Percentiles rank a stretch among this genome's conserved stretches.
Conservation (phyloP, 495 filamentous ascomycete species). For the Trichocladium antarcticum region DNA sequence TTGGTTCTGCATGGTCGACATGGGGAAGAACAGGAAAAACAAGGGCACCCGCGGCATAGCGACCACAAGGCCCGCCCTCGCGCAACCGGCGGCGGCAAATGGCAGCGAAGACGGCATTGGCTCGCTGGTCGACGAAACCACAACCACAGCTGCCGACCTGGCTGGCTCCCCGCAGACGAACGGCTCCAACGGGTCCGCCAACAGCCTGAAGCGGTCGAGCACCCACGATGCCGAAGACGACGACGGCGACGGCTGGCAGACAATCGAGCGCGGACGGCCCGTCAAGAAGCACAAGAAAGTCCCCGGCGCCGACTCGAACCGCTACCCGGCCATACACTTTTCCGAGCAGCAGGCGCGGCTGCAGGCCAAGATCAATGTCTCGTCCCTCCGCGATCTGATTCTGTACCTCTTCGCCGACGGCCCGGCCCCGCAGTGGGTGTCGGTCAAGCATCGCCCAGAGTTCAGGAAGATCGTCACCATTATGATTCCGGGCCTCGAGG, state of each 20-base stretch:
- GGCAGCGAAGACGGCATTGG: not conserved
- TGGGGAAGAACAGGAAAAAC: constrained; percentile 25
- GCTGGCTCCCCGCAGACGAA: constrained; percentile 10
- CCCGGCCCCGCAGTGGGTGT: constrained; percentile 72
- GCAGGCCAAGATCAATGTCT: constrained; percentile 62
- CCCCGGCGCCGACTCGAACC: constrained; percentile 37
- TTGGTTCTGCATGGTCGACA: not conserved
- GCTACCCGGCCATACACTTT: constrained; percentile 66
- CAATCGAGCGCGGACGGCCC: constrained; percentile 37
- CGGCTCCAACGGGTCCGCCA: constrained; percentile 11
- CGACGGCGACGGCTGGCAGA: constrained; percentile 39
- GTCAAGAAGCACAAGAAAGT: constrained; percentile 51
- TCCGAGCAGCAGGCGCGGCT: constrained; percentile 54
- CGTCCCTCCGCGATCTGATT: constrained; percentile 66
- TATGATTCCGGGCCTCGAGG: constrained; percentile 86
- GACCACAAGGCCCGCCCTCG: constrained; percentile 6
- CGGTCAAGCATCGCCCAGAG: constrained; percentile 59
- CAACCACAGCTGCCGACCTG: not conserved
- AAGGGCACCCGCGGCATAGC: constrained; percentile 7
- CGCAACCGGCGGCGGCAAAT: not conserved
- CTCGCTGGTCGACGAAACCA: not conserved
- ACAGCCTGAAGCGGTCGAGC: constrained; percentile 32
- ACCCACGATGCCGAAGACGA: constrained; percentile 31
- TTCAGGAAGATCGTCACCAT: constrained; percentile 81
- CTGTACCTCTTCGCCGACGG: constrained; percentile 90